Percentiles rank a stretch among this genome's conserved stretches.
These are phyloP conservation scores for Auriculariales sp. DNA, from an alignment of 768 basidiomycete species.

Conservation along the genomic window DNA sequence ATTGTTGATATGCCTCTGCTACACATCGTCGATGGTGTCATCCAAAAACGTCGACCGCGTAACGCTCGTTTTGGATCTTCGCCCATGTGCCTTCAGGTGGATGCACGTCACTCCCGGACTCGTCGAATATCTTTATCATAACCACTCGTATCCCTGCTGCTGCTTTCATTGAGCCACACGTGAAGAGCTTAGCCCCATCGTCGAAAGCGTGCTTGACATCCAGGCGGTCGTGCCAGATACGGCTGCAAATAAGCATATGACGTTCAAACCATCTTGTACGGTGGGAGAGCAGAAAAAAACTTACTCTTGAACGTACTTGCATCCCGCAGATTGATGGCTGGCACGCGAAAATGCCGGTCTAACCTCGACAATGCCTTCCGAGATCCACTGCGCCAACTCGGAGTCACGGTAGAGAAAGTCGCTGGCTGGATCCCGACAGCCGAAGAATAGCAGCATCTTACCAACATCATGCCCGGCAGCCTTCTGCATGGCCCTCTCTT, in stretches of 20 bases:
- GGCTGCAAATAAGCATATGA: slow-evolving; percentile 15
- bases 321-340: slow-evolving; percentile 17
- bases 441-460: slow-evolving; percentile 30
- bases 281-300: slow-evolving; percentile 5
- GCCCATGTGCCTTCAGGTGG: slow-evolving; percentile 20
- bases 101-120: slow-evolving; percentile 10
- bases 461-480: slow-evolving; percentile 26
- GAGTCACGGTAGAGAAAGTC: slow-evolving; percentile 29
- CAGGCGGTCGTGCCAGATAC: slow-evolving; percentile 28
- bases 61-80: slow-evolving; percentile 22
- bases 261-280: no score
- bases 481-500: slow-evolving; percentile 35
- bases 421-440: slow-evolving; percentile 25
- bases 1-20: no score
- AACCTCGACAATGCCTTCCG: slow-evolving; percentile 27
- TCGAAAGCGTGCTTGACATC: slow-evolving; percentile 20
- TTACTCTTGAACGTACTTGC: slow-evolving; percentile 27
- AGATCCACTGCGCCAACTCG: slow-evolving; percentile 28
- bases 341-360: slow-evolving; percentile 27
- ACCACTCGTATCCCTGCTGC: slow-evolving; percentile 25
- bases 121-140: no score
- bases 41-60: slow-evolving; percentile 34
- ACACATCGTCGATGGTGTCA: no score
- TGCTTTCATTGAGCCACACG: slow-evolving; percentile 26
- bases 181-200: slow-evolving; percentile 25